Evolutionary conservation across 2,329 filamentous ascomycete species (phyloP), one percentile per base, ranked within the genome.

Genomic region (Cladosporium sp.): DNA sequence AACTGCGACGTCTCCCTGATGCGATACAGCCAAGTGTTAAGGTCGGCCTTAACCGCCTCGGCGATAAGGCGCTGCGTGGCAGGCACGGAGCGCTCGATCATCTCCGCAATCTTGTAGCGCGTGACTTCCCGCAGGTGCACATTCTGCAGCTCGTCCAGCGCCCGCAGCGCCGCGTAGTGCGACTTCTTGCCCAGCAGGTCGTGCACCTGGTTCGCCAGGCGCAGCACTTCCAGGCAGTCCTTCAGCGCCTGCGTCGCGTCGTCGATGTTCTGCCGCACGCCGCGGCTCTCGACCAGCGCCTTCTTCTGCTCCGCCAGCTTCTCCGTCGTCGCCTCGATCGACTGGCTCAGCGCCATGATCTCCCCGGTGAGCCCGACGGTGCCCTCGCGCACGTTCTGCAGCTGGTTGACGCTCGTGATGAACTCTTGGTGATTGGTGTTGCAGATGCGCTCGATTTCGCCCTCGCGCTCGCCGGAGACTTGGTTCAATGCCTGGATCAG

Each of bases 401-500:
- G 81, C 66, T 95, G 89, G 64, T 93, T 95, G 60, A 98, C 90
- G 0, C 92, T 96, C 59, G 82, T 83, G 33, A 97, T 85, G 66
- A 98, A 98, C 65, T 96, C 93, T 66, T 97, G 92, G 65, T 98
- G 93, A 64, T 96, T 95, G 9, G 88, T 92, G 63, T 95, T 84
- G 62, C 93, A 95, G 62, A 97, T 95, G 18, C 83, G 83, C 72
- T 98, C 93, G 59, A 98, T 97, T 63, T 97, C 91, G 11, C 81
- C 73, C 69, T 98, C 93, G 56, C 91, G 85, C 43, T 93, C 88
- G 60, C 86, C 84, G 33, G 91, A 88, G 69, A 95, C 95, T 60
- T 85, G 83, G 43, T 84, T 82, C 52, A 95, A 77, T 56, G 87
- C 87, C 62, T 91, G 85, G 45, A 90, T 82, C 38, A 98, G 79